phyloP scores from a whole-genome alignment of 2,329 filamentous ascomycete genomes.

The Penicillium sp. region DNA sequence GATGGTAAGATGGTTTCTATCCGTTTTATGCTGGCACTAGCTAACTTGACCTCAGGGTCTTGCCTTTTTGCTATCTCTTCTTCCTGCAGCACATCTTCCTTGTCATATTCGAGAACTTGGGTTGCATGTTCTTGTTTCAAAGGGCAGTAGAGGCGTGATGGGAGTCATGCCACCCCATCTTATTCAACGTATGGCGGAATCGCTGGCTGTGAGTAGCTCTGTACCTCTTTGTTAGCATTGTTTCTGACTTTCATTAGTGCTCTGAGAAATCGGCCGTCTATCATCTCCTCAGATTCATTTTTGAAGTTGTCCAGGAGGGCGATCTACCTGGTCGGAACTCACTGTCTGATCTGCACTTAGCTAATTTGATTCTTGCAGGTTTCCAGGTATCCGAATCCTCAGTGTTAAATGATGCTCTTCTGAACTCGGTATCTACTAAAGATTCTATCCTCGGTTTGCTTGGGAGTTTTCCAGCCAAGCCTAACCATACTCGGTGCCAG shows the following conservation, averaged over 20 bases:
- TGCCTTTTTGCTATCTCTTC: conserved; percentile 31
- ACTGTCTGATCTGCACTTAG: conserved; percentile 22
- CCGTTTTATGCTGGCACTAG: background rate
- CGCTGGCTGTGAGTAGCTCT: conserved; percentile 37
- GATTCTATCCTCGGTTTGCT: conserved; percentile 18
- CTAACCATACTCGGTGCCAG: conserved; percentile 20
- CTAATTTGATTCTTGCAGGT: conserved; percentile 24
- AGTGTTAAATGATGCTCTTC: conserved; percentile 7
- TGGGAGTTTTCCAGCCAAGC: conserved; percentile 20
- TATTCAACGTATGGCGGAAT: conserved; percentile 34
- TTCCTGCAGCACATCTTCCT: conserved; percentile 24
- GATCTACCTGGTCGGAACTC: background rate
- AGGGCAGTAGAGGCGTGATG: conserved; percentile 21
- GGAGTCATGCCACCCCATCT: conserved; percentile 23
- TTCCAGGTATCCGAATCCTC: conserved; percentile 19
- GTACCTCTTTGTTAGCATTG: background rate
- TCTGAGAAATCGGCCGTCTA: conserved; percentile 23
- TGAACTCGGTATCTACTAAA: conserved; percentile 13
- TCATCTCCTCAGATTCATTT: conserved; percentile 23
- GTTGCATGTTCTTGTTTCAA: conserved; percentile 27
- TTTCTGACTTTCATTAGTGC: conserved; percentile 9
- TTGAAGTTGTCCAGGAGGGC: conserved; percentile 21
- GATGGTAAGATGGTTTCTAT: conserved; percentile 27
- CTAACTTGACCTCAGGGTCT: conserved; percentile 26
- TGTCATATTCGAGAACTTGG: conserved; percentile 27